phyloP scores from a whole-genome alignment of 805 yeast genomes.

The Ogataea polymorpha region DNA sequence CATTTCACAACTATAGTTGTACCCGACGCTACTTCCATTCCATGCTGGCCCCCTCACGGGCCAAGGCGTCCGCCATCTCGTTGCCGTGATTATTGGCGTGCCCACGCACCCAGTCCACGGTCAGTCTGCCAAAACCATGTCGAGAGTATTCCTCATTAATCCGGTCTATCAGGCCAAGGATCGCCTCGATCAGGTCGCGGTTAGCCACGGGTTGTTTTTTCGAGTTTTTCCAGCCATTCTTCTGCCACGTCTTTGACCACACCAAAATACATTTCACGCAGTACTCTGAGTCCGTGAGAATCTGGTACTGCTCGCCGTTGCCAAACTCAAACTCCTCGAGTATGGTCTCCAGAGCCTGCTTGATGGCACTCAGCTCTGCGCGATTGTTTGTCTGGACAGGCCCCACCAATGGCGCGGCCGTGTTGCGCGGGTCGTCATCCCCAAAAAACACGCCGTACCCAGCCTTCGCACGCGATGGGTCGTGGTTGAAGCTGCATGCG shows the following conservation, averaged over 20 bases:
- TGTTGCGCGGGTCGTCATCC: not conserved
- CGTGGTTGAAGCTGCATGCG: not conserved
- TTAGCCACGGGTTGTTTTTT: not conserved
- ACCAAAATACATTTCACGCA: not conserved
- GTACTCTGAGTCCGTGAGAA: not conserved
- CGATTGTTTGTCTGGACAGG: not conserved
- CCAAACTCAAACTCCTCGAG: not conserved
- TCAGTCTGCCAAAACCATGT: not conserved
- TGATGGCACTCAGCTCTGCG: not conserved
- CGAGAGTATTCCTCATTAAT: not conserved
- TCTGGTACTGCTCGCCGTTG: not conserved
- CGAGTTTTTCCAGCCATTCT: slow-evolving; percentile 1
- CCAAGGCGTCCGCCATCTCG: not conserved
- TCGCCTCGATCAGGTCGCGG: not conserved
- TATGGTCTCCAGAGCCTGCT: not conserved
- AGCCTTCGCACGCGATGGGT: not conserved
- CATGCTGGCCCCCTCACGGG: not conserved
- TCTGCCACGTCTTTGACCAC: not conserved
- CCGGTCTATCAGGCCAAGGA: not conserved
- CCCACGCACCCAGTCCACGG: not conserved
- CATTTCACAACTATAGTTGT: too few relatives aligned
- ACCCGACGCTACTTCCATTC: not conserved
- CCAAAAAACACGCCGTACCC: not conserved
- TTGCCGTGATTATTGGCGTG: not conserved
- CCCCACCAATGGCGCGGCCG: not conserved